Conservation (phyloP, 2,329 filamentous ascomycete species). For the Penicillium paneum region DNA sequence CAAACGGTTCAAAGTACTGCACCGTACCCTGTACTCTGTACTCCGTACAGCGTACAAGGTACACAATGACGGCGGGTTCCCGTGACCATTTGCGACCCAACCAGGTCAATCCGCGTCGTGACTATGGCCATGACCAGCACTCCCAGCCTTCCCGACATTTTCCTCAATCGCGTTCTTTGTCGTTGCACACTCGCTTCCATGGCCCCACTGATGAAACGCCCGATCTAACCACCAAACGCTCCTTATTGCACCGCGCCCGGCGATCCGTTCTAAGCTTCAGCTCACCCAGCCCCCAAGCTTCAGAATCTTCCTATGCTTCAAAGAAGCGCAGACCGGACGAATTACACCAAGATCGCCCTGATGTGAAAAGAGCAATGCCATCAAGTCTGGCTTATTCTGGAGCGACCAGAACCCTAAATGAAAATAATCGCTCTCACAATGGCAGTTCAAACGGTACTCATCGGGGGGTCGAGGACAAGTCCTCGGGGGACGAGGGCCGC, state of each 20-base stretch:
- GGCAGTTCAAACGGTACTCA: slow-evolving; percentile 12
- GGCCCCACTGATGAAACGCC: slow-evolving; percentile 46
- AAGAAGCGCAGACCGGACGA: slow-evolving; percentile 27
- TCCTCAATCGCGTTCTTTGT: slow-evolving; percentile 8
- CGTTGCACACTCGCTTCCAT: slow-evolving; percentile 18
- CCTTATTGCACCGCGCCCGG: slow-evolving; percentile 34
- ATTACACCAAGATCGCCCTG: slow-evolving; percentile 23
- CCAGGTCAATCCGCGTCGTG: neutral
- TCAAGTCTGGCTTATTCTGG: slow-evolving; percentile 32
- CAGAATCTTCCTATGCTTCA: slow-evolving; percentile 27
- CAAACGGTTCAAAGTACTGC: neutral
- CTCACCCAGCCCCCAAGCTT: slow-evolving; percentile 21
- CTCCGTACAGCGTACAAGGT: neutral
- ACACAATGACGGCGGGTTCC: slow-evolving; percentile 5
- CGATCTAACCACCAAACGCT: slow-evolving; percentile 43
- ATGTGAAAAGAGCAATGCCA: slow-evolving; percentile 35
- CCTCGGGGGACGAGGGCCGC: slow-evolving; percentile 37
- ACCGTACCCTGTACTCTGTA: neutral
- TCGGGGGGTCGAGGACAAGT: slow-evolving; percentile 29
- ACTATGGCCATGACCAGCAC: neutral
- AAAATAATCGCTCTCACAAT: slow-evolving; percentile 26
- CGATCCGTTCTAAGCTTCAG: slow-evolving; percentile 30
- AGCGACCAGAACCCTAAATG: slow-evolving; percentile 25
- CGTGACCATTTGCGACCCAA: slow-evolving; percentile 8
- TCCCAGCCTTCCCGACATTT: neutral